Conservation (phyloP, 1,139 yeast genomes). For the Zygosaccharomyces sapae region DNA sequence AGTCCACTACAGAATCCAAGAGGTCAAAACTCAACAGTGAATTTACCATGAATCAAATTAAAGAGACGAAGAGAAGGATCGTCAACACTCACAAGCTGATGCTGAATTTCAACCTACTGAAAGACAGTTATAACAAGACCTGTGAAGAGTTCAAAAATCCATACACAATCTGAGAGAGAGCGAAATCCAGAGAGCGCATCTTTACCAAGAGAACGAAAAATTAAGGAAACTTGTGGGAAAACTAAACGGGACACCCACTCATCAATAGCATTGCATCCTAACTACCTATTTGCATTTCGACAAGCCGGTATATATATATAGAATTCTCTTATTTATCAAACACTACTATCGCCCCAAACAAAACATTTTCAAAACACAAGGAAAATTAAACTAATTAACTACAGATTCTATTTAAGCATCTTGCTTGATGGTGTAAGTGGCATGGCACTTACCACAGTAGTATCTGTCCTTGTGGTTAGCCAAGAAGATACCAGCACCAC, state of each 20-base stretch:
- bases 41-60: conserved; percentile 24
- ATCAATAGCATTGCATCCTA: conserved; percentile 6
- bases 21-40: conserved; percentile 16
- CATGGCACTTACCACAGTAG: conserved; percentile 99
- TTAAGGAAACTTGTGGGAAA: conserved; percentile 20
- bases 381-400: conserved; percentile 5
- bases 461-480: conserved; percentile 99
- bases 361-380: neutral
- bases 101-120: conserved; percentile 33
- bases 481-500: conserved; percentile 99
- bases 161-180: conserved; percentile 36
- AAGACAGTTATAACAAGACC: conserved; percentile 35
- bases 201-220: conserved; percentile 32
- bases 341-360: too few species aligned
- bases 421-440: conserved; percentile 63
- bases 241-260: conserved; percentile 13
- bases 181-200: conserved; percentile 37
- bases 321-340: too few species aligned
- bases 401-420: conserved; percentile 22
- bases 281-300: neutral
- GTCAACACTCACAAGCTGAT: conserved; percentile 34
- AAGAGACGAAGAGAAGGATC: conserved; percentile 33
- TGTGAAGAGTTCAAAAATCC: conserved; percentile 33
- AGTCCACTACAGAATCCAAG: conserved; percentile 6
- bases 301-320: neutral